A percentile compares a stretch with the other conserved stretches of the same genome.
phyloP scores from a whole-genome alignment of 78 protist species.

The Protostelium mycophagum region DNA sequence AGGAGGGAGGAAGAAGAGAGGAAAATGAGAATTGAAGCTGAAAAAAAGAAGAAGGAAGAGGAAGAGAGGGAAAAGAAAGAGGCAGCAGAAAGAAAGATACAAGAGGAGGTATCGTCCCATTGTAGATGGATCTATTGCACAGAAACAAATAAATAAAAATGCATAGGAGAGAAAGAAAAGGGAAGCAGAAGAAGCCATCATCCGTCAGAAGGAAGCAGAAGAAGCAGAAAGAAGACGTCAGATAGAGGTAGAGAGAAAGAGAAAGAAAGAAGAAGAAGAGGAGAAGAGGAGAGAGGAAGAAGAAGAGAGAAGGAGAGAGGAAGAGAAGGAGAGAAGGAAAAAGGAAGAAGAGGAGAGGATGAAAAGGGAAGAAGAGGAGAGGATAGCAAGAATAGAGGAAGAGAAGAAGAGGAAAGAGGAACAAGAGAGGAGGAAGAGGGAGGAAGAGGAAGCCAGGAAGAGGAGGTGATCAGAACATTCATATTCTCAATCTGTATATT shows the following conservation, averaged over 20 bases:
- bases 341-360: neutral
- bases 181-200: neutral
- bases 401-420: no score
- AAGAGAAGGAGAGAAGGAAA: neutral
- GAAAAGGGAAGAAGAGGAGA: neutral
- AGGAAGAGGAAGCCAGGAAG: neutral
- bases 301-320: neutral
- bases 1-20: neutral
- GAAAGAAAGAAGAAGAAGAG: neutral
- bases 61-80: neutral
- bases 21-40: neutral
- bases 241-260: neutral
- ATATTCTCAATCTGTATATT: no score
- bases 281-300: neutral
- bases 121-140: neutral
- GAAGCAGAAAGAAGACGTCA: neutral
- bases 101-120: neutral
- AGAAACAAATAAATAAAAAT: no score
- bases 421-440: neutral
- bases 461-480: neutral
- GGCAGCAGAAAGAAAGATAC: neutral
- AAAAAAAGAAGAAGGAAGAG: neutral
- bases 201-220: neutral
- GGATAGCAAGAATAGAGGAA: neutral
- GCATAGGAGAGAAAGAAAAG: neutral